These are phyloP conservation scores for Solanum hybrid DNA, from an alignment of 305 asterid species.

Conservation along the genomic window DNA sequence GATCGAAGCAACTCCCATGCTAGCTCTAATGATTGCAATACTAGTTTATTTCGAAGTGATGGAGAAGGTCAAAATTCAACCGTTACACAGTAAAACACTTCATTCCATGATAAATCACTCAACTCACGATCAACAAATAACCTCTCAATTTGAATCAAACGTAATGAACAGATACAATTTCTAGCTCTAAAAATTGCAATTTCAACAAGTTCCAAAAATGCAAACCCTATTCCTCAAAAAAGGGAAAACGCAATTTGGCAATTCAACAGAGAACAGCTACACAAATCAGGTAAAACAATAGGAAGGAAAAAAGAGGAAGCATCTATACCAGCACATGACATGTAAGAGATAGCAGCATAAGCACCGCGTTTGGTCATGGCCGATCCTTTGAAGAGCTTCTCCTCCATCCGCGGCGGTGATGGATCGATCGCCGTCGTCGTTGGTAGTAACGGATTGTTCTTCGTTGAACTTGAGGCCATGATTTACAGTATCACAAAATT, in stretches of 20 bases:
- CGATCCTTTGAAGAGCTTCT: conserved; percentile 81
- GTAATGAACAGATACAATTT: background rate
- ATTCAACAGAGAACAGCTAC: background rate
- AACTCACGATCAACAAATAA: background rate
- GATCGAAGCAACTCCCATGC: background rate
- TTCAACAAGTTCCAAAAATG: background rate
- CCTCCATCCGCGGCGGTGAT: conserved; percentile 37
- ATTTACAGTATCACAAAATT: background rate
- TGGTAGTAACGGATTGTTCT: conserved; percentile 45
- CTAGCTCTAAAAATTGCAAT: conserved; percentile 6
- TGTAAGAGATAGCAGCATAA: conserved; percentile 77
- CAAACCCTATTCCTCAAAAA: background rate
- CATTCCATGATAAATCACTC: background rate
- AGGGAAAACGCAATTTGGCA: background rate
- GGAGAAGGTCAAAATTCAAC: background rate
- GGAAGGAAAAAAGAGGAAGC: background rate
- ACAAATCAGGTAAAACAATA: background rate
- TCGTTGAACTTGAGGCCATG: conserved; percentile 14
- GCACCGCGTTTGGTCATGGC: conserved; percentile 84
- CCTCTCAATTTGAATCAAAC: background rate
- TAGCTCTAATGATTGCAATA: background rate
- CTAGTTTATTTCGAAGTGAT: background rate
- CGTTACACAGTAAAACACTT: background rate
- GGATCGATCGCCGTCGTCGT: conserved; percentile 37
- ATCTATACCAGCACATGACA: conserved; percentile 72